These are phyloP conservation scores for Sporothrix phasma DNA, from an alignment of 2,329 filamentous ascomycete genomes.

Conservation along the genomic window DNA sequence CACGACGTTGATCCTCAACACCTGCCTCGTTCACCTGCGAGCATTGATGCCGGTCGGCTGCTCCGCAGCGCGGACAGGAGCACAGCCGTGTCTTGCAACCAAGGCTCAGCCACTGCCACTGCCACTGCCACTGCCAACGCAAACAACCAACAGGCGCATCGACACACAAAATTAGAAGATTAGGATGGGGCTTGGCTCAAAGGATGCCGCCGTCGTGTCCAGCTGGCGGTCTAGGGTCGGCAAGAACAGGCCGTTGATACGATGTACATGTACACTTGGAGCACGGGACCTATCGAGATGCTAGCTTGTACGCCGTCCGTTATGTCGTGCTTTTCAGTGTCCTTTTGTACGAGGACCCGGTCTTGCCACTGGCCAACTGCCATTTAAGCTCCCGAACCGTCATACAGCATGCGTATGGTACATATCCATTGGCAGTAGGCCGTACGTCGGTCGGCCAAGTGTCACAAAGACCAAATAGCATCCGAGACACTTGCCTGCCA, in stretches of 20 bases:
- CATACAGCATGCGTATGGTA: slow-evolving; percentile 5
- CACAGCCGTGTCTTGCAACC: background rate
- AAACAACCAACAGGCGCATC: background rate
- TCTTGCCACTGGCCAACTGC: background rate
- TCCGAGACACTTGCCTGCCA: slow-evolving; percentile 13
- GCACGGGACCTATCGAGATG: background rate
- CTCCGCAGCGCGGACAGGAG: background rate
- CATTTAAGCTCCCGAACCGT: slow-evolving; percentile 6
- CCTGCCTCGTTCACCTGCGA: background rate
- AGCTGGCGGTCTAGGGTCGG: background rate
- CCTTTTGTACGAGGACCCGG: background rate
- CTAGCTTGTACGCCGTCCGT: background rate
- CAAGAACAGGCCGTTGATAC: too few species aligned
- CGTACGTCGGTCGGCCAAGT: background rate
- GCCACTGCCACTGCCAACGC: too few species aligned
- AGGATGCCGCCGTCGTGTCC: background rate
- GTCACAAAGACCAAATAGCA: slow-evolving; percentile 7
- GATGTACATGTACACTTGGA: too few species aligned
- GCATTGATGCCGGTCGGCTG: background rate
- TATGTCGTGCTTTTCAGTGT: background rate
- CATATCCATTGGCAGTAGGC: too few species aligned
- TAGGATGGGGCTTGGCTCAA: too few species aligned
- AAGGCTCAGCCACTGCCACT: background rate
- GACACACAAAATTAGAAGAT: too few species aligned
- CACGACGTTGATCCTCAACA: background rate